Base-by-base conservation (phyloP, 2,329 filamentous ascomycete species). In the Colletotrichum truncatum region DNA sequence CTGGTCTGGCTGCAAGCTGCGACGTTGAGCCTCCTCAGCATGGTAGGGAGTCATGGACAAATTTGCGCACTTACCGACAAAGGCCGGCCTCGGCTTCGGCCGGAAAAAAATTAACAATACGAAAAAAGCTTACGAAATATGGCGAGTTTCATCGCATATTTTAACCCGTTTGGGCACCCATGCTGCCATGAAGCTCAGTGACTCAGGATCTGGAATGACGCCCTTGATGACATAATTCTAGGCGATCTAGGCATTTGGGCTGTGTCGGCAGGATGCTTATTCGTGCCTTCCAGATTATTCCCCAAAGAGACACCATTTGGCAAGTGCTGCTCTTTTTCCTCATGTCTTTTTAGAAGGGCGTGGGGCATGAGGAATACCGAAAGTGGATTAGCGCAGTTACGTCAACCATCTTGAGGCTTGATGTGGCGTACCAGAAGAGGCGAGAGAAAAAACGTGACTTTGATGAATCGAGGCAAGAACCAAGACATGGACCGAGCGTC, bases 141-240 rank as follows among this genome's bases (percentile, higher is more conserved):
- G 45, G 39, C 53, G 32, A 45, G 25, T 46, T 48, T 48, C 49
- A 38, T 34, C 39, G 41, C 54, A 12, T 48, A 21, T 48, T 57
- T 57, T 48, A 41, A 36, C 52, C 26, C 41, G 18, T 46, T 46
- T 10, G 21, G 41, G 30, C 9, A 21, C 11, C 46, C n/a, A 4
- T 9, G 0, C 12, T n/a, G 36, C 36, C 14, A 14, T 6, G 18
- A 4, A 18, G 36, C 7, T 34, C 9, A 21, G 26, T 2, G 21
- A 53, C 28, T 38, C 18, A 21, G 4, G 46, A 23, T 18, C 52
- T 34, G 18, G 10, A 34, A 43, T 54, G 10, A 56, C 53, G 41
- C 9, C 32, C 39, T 56, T 12, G 54, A 57, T 57, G 54, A 57
- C 54, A 55, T 23, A 34, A 16, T 18, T 30, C 16, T 16, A 23